A percentile compares a stretch with the other conserved stretches of the same genome.
Conservation (phyloP, 2,329 filamentous ascomycete species). For the Macrophomina phaseolina region DNA sequence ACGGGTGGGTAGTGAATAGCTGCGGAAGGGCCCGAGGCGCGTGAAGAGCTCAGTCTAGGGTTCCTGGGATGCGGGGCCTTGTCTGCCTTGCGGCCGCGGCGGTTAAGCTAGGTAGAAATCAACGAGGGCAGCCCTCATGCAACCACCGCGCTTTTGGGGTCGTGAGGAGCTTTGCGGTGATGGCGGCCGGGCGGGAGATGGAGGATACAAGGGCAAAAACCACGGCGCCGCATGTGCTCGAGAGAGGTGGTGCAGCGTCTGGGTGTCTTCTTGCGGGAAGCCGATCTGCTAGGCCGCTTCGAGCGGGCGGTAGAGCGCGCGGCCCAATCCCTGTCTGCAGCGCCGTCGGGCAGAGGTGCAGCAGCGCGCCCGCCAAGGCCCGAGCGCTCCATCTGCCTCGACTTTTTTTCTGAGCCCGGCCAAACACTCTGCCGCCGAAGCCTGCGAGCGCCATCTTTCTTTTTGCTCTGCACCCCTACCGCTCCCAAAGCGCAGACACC, state of each 20-base stretch:
- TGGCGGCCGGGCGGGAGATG: constrained; percentile 22
- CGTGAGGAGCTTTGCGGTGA: constrained; percentile 15
- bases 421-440: neutral
- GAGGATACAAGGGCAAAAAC: constrained; percentile 23
- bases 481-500: neutral
- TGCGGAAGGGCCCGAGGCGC: constrained; percentile 25
- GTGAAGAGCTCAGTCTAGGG: constrained; percentile 26
- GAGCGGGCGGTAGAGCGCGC: constrained; percentile 8
- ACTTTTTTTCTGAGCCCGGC: constrained; percentile 21
- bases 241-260: constrained; percentile 26
- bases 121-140: neutral
- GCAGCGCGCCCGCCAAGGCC: constrained; percentile 5
- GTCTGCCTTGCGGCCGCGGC: constrained; percentile 21
- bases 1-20: constrained; percentile 22
- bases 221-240: constrained; percentile 26
- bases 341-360: constrained; percentile 12
- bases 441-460: neutral
- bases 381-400: constrained; percentile 8
- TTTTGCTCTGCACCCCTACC: neutral
- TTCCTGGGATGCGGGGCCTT: constrained; percentile 26
- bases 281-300: constrained; percentile 20
- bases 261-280: constrained; percentile 23
- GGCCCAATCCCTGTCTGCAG: constrained; percentile 4
- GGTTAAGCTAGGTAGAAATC: constrained; percentile 21
- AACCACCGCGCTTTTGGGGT: constrained; percentile 8